Percentiles rank a stretch among this genome's conserved stretches.
phyloP scores from a whole-genome alignment of 2,329 filamentous ascomycete species.

The Arthrobotrys sinensis region DNA sequence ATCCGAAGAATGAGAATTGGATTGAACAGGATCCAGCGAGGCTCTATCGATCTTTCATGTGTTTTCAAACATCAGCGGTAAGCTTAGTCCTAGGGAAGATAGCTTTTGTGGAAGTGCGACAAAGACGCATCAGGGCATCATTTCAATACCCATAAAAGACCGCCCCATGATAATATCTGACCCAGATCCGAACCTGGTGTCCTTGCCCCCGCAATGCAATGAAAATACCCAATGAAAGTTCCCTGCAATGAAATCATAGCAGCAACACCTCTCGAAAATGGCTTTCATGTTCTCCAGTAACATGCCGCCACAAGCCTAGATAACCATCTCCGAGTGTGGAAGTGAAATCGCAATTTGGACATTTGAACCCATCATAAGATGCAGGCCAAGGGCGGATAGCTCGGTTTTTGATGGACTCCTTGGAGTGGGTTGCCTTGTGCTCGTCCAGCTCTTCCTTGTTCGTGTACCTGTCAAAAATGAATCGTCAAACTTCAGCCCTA shows the following conservation, averaged over 20 bases:
- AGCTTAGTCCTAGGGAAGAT: too few species aligned
- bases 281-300: constrained; percentile 29
- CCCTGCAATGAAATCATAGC: background rate
- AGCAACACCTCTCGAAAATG: constrained; percentile 35
- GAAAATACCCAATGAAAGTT: background rate
- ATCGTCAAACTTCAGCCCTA: background rate
- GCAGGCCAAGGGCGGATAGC: constrained; percentile 47
- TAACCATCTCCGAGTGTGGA: constrained; percentile 36
- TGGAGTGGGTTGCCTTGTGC: constrained; percentile 37
- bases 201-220: too few species aligned
- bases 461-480: constrained; percentile 6
- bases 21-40: background rate
- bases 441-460: constrained; percentile 16
- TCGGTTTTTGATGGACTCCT: constrained; percentile 33
- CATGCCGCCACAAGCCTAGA: constrained; percentile 39
- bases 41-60: too few species aligned
- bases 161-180: background rate
- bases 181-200: background rate
- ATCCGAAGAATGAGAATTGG: background rate
- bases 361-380: constrained; percentile 34
- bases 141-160: too few species aligned
- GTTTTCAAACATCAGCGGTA: too few species aligned
- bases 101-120: too few species aligned
- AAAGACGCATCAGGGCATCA: too few species aligned
- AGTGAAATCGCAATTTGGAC: constrained; percentile 16